These are phyloP conservation scores for Coniosporium apollinis DNA, from an alignment of 495 filamentous ascomycete genomes.

Conservation along the genomic window DNA sequence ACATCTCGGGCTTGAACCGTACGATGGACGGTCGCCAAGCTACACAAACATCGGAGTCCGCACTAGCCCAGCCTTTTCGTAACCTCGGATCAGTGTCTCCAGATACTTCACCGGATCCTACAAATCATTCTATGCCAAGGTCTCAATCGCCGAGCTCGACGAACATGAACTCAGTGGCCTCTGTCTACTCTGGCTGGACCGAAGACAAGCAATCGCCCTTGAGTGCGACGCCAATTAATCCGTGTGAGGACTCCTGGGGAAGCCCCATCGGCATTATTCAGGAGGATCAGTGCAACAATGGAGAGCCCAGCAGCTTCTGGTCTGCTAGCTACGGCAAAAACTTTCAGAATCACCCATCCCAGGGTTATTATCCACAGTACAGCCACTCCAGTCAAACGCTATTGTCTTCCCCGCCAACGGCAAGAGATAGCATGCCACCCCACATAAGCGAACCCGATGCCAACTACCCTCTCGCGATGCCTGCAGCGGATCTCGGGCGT, in stretches of 20 bases:
- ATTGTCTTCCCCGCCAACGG: background rate
- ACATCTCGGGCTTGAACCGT: too few species aligned
- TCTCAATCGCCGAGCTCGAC: too few species aligned
- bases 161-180: too few species aligned
- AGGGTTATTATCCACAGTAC: slow-evolving; percentile 3
- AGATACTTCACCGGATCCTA: too few species aligned
- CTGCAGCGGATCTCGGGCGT: slow-evolving; percentile 9
- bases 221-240: background rate
- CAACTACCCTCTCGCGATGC: slow-evolving; percentile 12
- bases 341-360: slow-evolving; percentile 3
- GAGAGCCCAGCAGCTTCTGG: background rate
- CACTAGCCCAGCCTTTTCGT: too few species aligned
- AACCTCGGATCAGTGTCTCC: too few species aligned
- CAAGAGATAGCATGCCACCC: background rate
- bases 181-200: too few species aligned
- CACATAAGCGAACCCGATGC: slow-evolving; percentile 5
- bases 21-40: too few species aligned
- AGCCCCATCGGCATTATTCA: background rate
- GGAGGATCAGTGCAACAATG: background rate
- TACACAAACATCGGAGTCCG: too few species aligned
- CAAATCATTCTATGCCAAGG: too few species aligned
- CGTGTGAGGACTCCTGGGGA: background rate
- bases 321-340: background rate
- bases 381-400: background rate
- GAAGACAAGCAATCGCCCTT: background rate